These are phyloP conservation scores for Tulasnella calospora DNA, from an alignment of 768 basidiomycete genomes.

Conservation along the genomic window DNA sequence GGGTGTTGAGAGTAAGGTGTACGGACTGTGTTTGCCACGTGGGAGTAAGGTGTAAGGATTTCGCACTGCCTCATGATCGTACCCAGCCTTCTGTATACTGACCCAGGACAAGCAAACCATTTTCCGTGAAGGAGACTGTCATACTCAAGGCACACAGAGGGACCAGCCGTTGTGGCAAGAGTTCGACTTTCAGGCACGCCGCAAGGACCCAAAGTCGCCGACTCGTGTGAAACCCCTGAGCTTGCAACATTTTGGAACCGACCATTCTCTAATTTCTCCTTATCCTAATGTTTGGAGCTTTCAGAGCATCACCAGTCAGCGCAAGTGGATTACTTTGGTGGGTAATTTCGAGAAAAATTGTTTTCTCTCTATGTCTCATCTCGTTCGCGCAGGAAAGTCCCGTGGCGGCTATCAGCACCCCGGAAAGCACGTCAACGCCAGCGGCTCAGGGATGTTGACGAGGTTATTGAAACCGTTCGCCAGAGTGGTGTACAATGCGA, in stretches of 20 bases:
- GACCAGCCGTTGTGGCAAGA: no score
- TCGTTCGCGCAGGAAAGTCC: conserved; percentile 67
- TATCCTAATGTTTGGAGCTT: conserved; percentile 68
- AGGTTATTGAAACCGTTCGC: conserved; percentile 82
- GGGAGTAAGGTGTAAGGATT: no score
- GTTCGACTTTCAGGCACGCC: no score
- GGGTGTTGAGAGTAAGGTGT: no score
- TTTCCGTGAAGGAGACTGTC: no score
- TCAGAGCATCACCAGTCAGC: conserved; percentile 48
- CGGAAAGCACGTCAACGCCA: conserved; percentile 88
- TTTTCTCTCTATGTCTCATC: not conserved
- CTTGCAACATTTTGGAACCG: not conserved
- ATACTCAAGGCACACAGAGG: no score
- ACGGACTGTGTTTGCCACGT: no score
- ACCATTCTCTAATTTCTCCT: not conserved
- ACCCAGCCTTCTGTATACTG: no score
- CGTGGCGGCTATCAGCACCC: conserved; percentile 86
- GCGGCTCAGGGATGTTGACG: conserved; percentile 87
- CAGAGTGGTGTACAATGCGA: conserved; percentile 73
- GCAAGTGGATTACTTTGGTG: conserved; percentile 83
- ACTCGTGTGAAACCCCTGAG: no score
- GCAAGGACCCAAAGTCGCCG: no score
- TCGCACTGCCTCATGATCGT: no score
- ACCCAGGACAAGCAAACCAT: no score
- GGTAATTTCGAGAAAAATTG: conserved; percentile 28